Percentiles rank a stretch among this genome's conserved stretches.
Conservation (phyloP, 148 eudicot species). For the Polygonum maritimum region DNA sequence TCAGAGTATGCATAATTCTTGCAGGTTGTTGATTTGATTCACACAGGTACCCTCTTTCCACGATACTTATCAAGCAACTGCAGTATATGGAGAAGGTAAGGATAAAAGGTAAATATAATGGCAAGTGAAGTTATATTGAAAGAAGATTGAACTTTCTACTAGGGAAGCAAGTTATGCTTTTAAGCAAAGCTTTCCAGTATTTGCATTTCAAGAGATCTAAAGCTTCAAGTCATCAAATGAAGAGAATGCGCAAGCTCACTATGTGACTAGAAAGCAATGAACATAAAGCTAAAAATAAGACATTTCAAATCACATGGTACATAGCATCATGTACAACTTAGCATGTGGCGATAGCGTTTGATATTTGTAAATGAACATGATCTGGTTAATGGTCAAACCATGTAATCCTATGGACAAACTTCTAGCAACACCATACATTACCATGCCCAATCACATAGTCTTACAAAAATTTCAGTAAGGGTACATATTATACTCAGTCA, state of each 20-base stretch:
- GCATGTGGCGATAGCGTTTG: not conserved
- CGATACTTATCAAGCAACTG: slow-evolving; percentile 77
- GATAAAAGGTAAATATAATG: not conserved
- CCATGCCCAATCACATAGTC: not conserved
- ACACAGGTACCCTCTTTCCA: slow-evolving; percentile 85
- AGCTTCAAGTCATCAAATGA: not conserved
- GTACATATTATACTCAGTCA: not conserved
- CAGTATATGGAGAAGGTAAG: slow-evolving; percentile 4
- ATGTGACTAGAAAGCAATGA: not conserved
- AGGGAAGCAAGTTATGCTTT: not conserved
- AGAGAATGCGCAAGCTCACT: not conserved
- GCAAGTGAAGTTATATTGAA: not conserved
- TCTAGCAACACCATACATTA: not conserved
- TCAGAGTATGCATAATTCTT: not conserved
- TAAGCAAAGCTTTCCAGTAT: not conserved
- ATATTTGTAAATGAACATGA: not conserved
- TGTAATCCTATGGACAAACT: not conserved
- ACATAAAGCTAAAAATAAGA: not conserved
- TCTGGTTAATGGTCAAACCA: not conserved
- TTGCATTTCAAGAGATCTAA: not conserved
- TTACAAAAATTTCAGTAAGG: not conserved
- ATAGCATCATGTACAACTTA: not conserved
- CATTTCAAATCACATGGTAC: not conserved
- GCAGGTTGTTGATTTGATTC: slow-evolving; percentile 8
- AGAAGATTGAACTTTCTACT: not conserved